A percentile compares a stretch with the other conserved stretches of the same genome.
Evolutionary conservation across 192 early-diverging fungal species (phyloP).

Genomic region (Linnemannia exigua): DNA sequence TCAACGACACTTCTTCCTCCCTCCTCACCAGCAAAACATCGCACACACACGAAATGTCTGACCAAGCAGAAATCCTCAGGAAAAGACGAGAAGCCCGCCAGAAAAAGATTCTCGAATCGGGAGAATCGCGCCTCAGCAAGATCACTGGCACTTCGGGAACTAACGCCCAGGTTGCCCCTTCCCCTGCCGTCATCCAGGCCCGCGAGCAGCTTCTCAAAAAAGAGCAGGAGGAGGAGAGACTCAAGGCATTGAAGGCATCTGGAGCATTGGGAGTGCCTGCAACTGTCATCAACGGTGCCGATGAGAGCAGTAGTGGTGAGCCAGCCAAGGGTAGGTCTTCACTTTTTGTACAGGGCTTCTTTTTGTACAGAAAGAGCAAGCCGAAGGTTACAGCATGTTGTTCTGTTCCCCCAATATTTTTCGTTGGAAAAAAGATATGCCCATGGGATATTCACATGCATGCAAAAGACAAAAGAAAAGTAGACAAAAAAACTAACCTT

Average conservation of each 20-base stretch:
- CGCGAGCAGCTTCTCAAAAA: conserved; percentile 42
- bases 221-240: conserved; percentile 44
- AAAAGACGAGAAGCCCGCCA: conserved; percentile 53
- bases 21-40: neutral
- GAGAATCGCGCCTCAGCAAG: conserved; percentile 54
- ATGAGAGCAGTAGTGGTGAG: neutral
- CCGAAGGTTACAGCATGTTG: neutral
- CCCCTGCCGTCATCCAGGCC: conserved; percentile 43
- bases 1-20: neutral
- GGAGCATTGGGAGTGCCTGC: neutral
- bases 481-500: neutral
- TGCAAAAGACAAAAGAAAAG: neutral
- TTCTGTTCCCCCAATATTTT: neutral
- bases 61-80: conserved; percentile 54
- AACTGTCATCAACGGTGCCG: neutral
- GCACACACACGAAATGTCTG: conserved; percentile 22
- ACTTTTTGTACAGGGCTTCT: neutral
- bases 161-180: conserved; percentile 43
- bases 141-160: conserved; percentile 53
- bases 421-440: neutral
- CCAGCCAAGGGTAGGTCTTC: neutral
- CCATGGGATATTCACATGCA: neutral
- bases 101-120: conserved; percentile 57
- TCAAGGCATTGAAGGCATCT: conserved; percentile 16
- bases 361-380: neutral